Base-by-base conservation (phyloP, 306 rosid genomes). In the Psophocarpus tetragonolobus region DNA sequence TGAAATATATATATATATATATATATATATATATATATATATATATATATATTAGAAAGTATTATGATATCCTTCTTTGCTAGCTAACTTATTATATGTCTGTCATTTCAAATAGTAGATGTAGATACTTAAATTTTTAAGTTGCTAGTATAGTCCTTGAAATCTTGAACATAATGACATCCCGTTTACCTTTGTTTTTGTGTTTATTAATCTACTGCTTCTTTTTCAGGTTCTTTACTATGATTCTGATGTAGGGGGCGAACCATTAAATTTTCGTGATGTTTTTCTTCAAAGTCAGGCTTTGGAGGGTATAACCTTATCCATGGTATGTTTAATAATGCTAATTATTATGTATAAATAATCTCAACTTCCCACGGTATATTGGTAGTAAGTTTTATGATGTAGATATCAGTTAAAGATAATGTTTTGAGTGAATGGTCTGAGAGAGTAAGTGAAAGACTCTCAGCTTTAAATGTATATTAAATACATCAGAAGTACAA, bases 251-350 rank as follows among this genome's bases (percentile, higher is more conserved):
- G 75, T 79, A 86, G 94, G 91, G 13, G 99, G 98, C 24, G 93
- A 87, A 73, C 99, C 98, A 18, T 74, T 96, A 84, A 96, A 86
- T 77, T 96, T 96, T 42, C 92, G 85, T 18, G 96, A 92, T 35
- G 94, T 96, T 78, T 96, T 96, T 82, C 97, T 96, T 85, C 97
- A 73, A 82, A 92, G 99, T 83, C 99, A 96, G 84, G 99, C 98
- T 70, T 81, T 92, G 84, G 99, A 96, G 87, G 98, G 97, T 62
- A 91, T 96, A 64, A 71, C 93, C 56, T 58, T 96, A 81, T 92
- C 99, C 63, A 96, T 96, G 99, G 99, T 96, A 96, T 75, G 85
- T 70, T 45, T 32, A 65, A 36, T 56, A 17, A 56, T 77, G 77
- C 74, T 69, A 45, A 24, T 58, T 69, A 54, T 79, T 69, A 32